Evolutionary conservation across 1,139 yeast genomes (phyloP).

Genomic region (Spencermartinsiella ligniputridi): DNA sequence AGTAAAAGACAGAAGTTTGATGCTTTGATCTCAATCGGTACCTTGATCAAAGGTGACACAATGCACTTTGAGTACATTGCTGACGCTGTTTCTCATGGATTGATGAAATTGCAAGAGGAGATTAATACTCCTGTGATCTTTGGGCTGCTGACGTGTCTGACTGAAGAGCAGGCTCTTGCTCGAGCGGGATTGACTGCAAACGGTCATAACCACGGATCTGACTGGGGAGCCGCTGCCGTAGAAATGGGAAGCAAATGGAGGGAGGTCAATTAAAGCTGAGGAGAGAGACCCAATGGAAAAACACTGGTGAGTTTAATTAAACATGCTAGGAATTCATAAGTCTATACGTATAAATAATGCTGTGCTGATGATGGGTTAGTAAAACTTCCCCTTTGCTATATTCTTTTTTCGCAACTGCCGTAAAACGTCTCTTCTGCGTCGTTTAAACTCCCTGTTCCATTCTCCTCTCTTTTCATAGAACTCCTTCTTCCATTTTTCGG

Average conservation of each 20-base stretch:
- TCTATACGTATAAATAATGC: neutral
- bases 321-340: too few species aligned
- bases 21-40: slow-evolving; percentile 91
- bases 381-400: slow-evolving; percentile 13
- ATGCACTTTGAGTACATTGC: slow-evolving; percentile 98
- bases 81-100: slow-evolving; percentile 79
- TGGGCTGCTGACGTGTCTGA: slow-evolving; percentile 88
- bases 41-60: slow-evolving; percentile 90
- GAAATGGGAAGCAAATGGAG: slow-evolving; percentile 59
- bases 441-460: slow-evolving; percentile 68
- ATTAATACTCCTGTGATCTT: slow-evolving; percentile 77
- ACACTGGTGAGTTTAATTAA: too few species aligned
- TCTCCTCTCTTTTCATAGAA: slow-evolving; percentile 84
- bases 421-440: slow-evolving; percentile 67
- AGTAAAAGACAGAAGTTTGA: slow-evolving; percentile 56
- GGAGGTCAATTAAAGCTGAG: slow-evolving; percentile 6
- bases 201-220: slow-evolving; percentile 91
- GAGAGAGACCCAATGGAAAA: neutral
- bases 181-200: slow-evolving; percentile 85
- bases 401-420: slow-evolving; percentile 49
- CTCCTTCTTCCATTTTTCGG: slow-evolving; percentile 62
- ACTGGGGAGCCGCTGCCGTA: slow-evolving; percentile 99
- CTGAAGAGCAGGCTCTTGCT: slow-evolving; percentile 88
- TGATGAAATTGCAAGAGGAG: slow-evolving; percentile 77
- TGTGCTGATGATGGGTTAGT: too few species aligned